These are phyloP conservation scores for Aspergillus asperescens DNA, from an alignment of 495 filamentous ascomycete species.

Conservation along the genomic window DNA sequence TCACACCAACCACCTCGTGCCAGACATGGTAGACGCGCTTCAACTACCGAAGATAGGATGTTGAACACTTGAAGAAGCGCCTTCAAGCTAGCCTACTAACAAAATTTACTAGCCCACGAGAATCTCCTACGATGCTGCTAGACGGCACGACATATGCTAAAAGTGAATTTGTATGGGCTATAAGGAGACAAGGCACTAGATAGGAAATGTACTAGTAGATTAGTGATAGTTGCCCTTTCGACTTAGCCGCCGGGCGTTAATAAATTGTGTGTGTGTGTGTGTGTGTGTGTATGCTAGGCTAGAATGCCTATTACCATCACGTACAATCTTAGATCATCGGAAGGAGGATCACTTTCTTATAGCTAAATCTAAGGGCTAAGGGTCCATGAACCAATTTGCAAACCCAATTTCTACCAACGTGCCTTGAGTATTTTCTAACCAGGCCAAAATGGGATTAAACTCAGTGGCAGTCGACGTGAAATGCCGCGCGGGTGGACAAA, in stretches of 20 bases:
- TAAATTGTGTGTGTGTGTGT: conserved; percentile 34
- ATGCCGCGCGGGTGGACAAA: too few species aligned
- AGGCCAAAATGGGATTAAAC: too few species aligned
- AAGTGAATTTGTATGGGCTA: conserved; percentile 19
- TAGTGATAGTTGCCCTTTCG: conserved; percentile 31
- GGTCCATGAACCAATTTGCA: too few species aligned
- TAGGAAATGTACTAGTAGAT: too few species aligned
- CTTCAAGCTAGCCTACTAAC: conserved; percentile 30
- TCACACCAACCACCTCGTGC: conserved; percentile 18
- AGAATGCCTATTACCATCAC: too few species aligned
- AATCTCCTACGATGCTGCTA: conserved; percentile 19
- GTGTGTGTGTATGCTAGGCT: too few species aligned
- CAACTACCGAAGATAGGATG: conserved; percentile 24
- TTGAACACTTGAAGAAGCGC: conserved; percentile 28
- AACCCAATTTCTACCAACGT: too few species aligned
- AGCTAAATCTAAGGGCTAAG: too few species aligned
- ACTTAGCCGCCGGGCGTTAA: conserved; percentile 30
- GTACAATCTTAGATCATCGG: too few species aligned
- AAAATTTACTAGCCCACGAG: conserved; percentile 28
- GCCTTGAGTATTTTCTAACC: too few species aligned
- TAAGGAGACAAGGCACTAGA: conserved; percentile 22
- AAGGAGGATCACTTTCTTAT: too few species aligned
- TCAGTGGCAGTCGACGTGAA: too few species aligned
- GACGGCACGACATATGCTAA: conserved; percentile 23
- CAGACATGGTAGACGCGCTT: conserved; percentile 22